Evolutionary conservation across 768 basidiomycete species (phyloP).

Genomic region (Boletus insuetus): DNA sequence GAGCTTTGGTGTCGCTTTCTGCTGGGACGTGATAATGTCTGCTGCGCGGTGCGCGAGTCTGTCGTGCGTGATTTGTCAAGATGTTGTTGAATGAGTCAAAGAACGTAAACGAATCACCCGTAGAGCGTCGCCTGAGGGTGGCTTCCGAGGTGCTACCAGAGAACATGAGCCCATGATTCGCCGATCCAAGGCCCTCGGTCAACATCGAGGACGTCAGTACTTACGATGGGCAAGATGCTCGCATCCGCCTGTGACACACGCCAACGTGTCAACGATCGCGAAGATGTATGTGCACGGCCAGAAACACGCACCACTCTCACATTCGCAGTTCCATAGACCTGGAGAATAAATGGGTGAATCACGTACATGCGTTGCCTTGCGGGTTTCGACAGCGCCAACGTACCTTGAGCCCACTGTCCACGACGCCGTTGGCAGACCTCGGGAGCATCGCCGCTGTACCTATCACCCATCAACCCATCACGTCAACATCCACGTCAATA

Average conservation of each 20-base stretch:
- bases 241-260: constrained; percentile 11
- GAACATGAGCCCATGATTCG: not conserved
- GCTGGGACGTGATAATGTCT: constrained; percentile 1
- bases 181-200: not conserved
- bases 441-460: constrained; percentile 14
- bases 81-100: not conserved
- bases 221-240: constrained; percentile 17
- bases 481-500: no score
- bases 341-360: no score
- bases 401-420: constrained; percentile 15
- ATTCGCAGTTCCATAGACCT: constrained; percentile 18
- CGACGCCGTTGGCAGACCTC: constrained; percentile 12
- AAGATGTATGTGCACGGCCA: no score
- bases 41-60: constrained; percentile 11
- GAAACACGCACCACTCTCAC: constrained; percentile 7
- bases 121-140: constrained; percentile 22
- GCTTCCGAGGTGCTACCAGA: constrained; percentile 13
- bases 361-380: no score
- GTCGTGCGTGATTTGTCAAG: not conserved
- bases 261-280: not conserved
- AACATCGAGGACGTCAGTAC: not conserved
- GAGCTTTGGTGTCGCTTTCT: not conserved
- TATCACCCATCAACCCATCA: no score
- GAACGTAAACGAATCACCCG: not conserved
- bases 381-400: no score